Evolutionary conservation across 2,329 filamentous ascomycete genomes (phyloP), one percentile per base, ranked within the genome.

Genomic region (Sporothrix globosa): DNA sequence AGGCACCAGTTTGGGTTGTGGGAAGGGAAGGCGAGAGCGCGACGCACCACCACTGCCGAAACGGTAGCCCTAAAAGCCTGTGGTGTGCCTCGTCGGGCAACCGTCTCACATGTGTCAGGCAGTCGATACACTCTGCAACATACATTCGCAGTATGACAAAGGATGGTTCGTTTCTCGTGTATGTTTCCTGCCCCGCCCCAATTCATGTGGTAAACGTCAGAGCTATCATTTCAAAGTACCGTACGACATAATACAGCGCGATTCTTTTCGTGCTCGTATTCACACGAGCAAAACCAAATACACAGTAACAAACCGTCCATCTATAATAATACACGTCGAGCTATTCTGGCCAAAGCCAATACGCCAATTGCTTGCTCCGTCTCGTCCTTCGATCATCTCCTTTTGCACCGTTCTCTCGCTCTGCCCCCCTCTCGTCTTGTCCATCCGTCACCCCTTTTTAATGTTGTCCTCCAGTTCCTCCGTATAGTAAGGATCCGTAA

Each of bases 41-140:
- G 44, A 50, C 14, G 30, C 27, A 19, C 30, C 19, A n/a, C 48
- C 17, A 39, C 27, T n/a, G 30, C 53, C 53, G 53, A 34, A 48
- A 48, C 34, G 44, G 44, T 6, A 13, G 44, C 34, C 44, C 44
- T 48, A 48, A 48, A 13, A 3, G 44, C 44, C 5, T 48, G 44
- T 48, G 14, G 4, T 1, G 34, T 34, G 34, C 34, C 34, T 13
- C 11, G 41, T 13, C 41, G 41, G 41, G 11, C 41, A 19, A 24
- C 61, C 27, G 63, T 66, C 63, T 66, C 63, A 66, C 63, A 66
- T 52, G 63, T 66, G 63, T 66, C 46, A 41, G 41, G 34, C 27
- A 30, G 27, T 30, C 27, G 27, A 2, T 30, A 4, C 27, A 30
- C 27, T 30, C 27, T 30, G 5, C 27, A 30, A 4, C 5, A 30